A percentile compares a stretch with the other conserved stretches of the same genome.
These are phyloP conservation scores for Alopecurus myosuroides DNA, from an alignment of 176 grass and related monocot species.

Conservation along the genomic window DNA sequence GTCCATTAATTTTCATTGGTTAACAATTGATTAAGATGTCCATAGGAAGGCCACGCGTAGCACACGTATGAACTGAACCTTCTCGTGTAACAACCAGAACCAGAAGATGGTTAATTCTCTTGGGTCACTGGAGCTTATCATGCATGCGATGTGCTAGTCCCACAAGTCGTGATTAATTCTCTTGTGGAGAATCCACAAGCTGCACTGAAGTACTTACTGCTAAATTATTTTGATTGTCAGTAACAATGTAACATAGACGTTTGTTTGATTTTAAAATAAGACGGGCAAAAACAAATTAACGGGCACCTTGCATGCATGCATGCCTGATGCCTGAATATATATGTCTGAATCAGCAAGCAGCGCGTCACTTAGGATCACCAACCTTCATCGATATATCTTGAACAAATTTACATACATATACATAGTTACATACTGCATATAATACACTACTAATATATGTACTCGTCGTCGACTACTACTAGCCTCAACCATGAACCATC, in stretches of 20 bases:
- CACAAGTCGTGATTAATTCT: not conserved
- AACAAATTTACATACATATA: constrained; percentile 30
- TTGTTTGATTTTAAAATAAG: not conserved
- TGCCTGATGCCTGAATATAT: too few relatives aligned
- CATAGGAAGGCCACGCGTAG: not conserved
- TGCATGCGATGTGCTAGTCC: not conserved
- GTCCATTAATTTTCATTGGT: not conserved
- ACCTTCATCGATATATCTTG: not conserved
- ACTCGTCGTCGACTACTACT: not conserved
- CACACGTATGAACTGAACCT: not conserved
- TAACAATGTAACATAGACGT: not conserved
- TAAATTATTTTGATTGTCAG: not conserved
- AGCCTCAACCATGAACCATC: not conserved
- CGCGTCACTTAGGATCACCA: not conserved
- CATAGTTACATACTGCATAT: not conserved
- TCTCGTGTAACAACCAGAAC: not conserved
- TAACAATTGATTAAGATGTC: not conserved
- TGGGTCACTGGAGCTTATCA: not conserved
- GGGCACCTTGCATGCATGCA: not conserved
- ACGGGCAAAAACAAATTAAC: not conserved
- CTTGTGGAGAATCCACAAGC: not conserved
- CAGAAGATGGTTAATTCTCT: not conserved
- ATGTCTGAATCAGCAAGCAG: not conserved
- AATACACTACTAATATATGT: not conserved
- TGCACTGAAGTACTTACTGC: not conserved